Evolutionary conservation across 2,329 filamentous ascomycete genomes (phyloP).

Genomic region (Ophiosphaerella herpotricha): DNA sequence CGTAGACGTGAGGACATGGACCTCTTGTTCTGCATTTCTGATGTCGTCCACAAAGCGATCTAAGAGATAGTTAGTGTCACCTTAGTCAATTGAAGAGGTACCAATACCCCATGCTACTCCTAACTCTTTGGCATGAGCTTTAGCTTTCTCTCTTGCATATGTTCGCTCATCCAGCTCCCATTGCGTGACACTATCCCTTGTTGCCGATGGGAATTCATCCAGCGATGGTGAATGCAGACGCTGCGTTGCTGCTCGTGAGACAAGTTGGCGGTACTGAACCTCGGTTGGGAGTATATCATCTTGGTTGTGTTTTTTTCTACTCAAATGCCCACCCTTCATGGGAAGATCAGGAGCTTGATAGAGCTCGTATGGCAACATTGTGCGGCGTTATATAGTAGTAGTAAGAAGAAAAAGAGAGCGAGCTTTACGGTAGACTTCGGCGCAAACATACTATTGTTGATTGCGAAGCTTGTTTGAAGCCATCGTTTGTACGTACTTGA

Average conservation of each 20-base stretch:
- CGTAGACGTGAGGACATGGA: constrained; percentile 10
- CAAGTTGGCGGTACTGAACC: constrained; percentile 20
- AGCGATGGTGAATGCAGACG: constrained; percentile 14
- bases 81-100: background rate
- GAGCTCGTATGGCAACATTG: background rate
- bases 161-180: constrained; percentile 6
- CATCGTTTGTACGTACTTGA: no score
- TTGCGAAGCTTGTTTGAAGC: no score
- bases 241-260: constrained; percentile 21
- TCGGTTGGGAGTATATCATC: background rate
- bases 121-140: background rate
- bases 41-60: constrained; percentile 5
- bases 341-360: background rate
- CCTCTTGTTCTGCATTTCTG: background rate
- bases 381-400: no score
- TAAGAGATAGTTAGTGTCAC: background rate
- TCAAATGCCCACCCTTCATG: no score
- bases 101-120: constrained; percentile 4
- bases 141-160: background rate
- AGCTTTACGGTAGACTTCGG: no score
- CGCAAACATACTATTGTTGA: no score
- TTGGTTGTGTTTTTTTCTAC: background rate
- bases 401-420: no score
- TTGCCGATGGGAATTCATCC: background rate
- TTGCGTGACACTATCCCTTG: background rate